These are phyloP conservation scores for Lentinula guzmanii DNA, from an alignment of 768 basidiomycete genomes.

Conservation along the genomic window DNA sequence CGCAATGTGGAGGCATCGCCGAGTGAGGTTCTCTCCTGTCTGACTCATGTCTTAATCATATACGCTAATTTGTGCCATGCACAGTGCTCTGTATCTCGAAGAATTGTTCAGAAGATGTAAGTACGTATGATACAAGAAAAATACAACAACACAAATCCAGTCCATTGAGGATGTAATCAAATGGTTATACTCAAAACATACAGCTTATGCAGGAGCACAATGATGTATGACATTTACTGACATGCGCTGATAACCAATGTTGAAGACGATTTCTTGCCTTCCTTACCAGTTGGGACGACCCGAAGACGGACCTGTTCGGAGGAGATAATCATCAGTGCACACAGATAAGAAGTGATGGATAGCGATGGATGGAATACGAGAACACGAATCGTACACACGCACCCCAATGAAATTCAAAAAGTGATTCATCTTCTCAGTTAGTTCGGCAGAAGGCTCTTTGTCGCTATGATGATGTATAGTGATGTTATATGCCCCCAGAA, in stretches of 20 bases:
- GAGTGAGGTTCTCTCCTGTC: too few species aligned
- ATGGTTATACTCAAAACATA: too few species aligned
- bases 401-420: conserved; percentile 1
- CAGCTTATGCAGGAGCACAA: not conserved
- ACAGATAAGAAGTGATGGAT: too few species aligned
- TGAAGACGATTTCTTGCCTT: not conserved
- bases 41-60: too few species aligned
- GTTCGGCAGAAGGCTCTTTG: not conserved
- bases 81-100: too few species aligned
- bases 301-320: not conserved
- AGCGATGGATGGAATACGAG: not conserved
- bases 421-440: not conserved
- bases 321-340: not conserved
- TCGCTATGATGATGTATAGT: not conserved
- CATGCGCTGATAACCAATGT: not conserved
- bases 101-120: not conserved
- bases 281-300: not conserved
- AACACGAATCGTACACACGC: not conserved
- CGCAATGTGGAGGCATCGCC: too few species aligned
- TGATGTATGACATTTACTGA: not conserved
- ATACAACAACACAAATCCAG: not conserved
- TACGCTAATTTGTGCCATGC: too few species aligned
- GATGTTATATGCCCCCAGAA: not conserved
- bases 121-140: not conserved
- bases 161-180: not conserved